Base-by-base conservation (phyloP, 1,284 basidiomycete species). In the Malassezia obtusa region DNA sequence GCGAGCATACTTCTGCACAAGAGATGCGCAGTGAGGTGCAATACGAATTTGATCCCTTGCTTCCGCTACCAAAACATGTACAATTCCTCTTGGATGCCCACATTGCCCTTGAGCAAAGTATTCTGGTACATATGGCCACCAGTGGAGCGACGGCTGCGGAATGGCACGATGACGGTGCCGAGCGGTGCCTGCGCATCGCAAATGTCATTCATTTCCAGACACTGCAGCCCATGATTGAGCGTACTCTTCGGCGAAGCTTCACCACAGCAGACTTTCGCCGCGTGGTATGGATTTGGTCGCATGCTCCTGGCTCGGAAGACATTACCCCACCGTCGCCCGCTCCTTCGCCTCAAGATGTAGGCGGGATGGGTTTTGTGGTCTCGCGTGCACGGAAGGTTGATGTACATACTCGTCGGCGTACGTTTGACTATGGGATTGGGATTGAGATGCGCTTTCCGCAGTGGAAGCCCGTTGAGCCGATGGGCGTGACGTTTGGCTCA, bases 71-170 rank as follows among this genome's bases (percentile, higher is more conserved):
- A 0, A 38, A 51, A 1, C 58, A 65, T 44, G 61, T 58, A n/a
- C 50, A 64, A 32, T 59, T 58, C 25, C 39, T 71, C 6, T 25
- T 66, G 44, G 50, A 60, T 4, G 53, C 63, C 4, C 68, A 71
- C 28, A 51, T 54, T 1, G 68, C 67, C 7, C 49, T 71, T 7
- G 68, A 71, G 26, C 67, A 69, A 30, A 60, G 63, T 11, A 54
- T 71, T 2, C 61, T 71, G 3, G 65, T 71, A 2, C 67, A 71
- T 37, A 60, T 71, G 30, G 67, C 68, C 17, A 71, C 68, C 2
- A 49, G 59, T 0, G 68, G 66, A 8, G 62, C 61, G 7, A 55
- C 60, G 21, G 56, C 52, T 17, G 60, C 62, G 2, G 49, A 57
- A 33, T 28, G 15, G 19, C 14, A 21, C n/a, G 38, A 32, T n/a